Evolutionary conservation across 139 green algal species (phyloP), one percentile per base, ranked within the genome.

Genomic region (Chlamydomonas incerta): DNA sequence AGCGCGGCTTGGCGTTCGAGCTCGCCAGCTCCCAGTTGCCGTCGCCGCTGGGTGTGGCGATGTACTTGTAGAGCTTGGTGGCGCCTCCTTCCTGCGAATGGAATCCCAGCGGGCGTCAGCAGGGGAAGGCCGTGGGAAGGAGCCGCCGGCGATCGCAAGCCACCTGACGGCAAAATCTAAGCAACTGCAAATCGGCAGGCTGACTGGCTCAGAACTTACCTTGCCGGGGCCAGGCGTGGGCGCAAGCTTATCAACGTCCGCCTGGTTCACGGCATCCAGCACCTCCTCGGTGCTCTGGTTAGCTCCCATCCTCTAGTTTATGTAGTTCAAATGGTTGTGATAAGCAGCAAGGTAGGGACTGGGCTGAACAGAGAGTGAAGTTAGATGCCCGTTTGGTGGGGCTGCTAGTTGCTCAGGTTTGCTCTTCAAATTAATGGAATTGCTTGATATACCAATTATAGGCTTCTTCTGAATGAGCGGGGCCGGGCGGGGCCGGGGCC

Each of bases 1-100:
- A 95, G 37, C 83, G 34, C 0, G 86, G 87, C 5, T 31, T 35
- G 0, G 90, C 93, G 34, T 79, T 87, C 15, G 50, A 83, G 33
- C 91, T 88, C 3, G 93, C 83, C 34, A 95, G 72, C 72, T 94
- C 82, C 94, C 95, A 98, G 3, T 66, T 66, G 23, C 91, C 92
- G 0, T 58, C 80, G 34, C 34, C 63, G 47, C 58, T 80, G 57
- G 28, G 77, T n/a, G 81, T 88, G 26, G 80, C 24, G 70, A 96
- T 63, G 63, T 91, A 96, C 29, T 92, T 86, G 83, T 91, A 97
- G 17, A 97, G 90, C 67, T 85, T 85, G 18, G 55, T 70, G 26
- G 63, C 66, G 31, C 31, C 9, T 3, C 47, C 79, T 33, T 85
- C 79, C 79, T 85, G 79, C 79, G 31, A 18, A 13, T 4, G 33